These are phyloP conservation scores for Mortierella claussenii DNA, from an alignment of 192 early-diverging fungal genomes.

Conservation along the genomic window DNA sequence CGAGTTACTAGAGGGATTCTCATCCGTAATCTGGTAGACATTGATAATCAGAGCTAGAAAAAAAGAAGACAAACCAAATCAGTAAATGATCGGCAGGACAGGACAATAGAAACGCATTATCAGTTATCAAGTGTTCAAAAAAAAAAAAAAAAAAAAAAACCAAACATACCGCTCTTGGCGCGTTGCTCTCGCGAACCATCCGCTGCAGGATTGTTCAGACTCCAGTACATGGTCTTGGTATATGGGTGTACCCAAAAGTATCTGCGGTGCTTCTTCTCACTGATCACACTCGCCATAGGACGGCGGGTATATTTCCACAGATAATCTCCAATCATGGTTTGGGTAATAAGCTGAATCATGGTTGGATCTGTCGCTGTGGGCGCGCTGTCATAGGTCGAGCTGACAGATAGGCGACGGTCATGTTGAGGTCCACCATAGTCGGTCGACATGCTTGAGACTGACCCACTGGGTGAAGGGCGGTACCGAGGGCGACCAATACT, in stretches of 20 bases:
- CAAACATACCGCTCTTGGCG: constrained; percentile 61
- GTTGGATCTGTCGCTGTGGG: constrained; percentile 60
- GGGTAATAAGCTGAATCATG: constrained; percentile 76
- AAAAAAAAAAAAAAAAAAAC: constrained; percentile 26
- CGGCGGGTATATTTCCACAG: constrained; percentile 80
- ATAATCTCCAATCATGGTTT: constrained; percentile 84
- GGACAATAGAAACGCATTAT: too few relatives aligned
- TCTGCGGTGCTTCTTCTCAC: constrained; percentile 73
- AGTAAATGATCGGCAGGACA: too few relatives aligned
- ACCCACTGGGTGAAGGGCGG: constrained; percentile 45
- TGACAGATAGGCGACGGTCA: constrained; percentile 22
- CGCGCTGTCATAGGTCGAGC: constrained; percentile 40
- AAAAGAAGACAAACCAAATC: constrained; percentile 9
- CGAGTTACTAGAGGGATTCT: constrained; percentile 45
- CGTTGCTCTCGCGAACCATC: constrained; percentile 54
- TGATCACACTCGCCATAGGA: constrained; percentile 60
- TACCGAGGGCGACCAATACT: constrained; percentile 34
- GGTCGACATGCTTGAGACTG: constrained; percentile 44
- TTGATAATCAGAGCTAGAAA: constrained; percentile 70
- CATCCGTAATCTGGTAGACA: constrained; percentile 67
- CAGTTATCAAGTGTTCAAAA: background rate
- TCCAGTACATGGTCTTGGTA: constrained; percentile 83
- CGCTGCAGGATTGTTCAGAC: constrained; percentile 68
- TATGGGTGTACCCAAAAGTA: constrained; percentile 90
- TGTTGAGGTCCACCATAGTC: constrained; percentile 29